Percentiles rank a stretch among this genome's conserved stretches.
Evolutionary conservation across 495 filamentous ascomycete species (phyloP).

Genomic region (Xylaria sp.): DNA sequence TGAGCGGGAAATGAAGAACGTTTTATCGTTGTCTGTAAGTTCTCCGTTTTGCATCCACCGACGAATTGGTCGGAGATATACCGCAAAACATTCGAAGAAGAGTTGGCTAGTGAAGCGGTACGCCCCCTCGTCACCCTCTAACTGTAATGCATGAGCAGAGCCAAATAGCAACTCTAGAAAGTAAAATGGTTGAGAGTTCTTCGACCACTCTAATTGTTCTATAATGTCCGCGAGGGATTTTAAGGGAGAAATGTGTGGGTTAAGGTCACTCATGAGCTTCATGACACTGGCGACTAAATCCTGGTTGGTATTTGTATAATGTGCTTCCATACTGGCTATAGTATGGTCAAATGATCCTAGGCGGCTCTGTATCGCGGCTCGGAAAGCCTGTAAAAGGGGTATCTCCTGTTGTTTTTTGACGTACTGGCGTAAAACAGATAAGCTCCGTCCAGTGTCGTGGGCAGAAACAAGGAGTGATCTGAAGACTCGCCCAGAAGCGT

Average conservation of each 20-base stretch:
- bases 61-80: slow-evolving; percentile 80
- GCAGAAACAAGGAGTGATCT: slow-evolving; percentile 48
- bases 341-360: slow-evolving; percentile 52
- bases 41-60: slow-evolving; percentile 87
- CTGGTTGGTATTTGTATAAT: slow-evolving; percentile 49
- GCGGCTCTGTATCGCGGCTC: slow-evolving; percentile 49
- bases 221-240: slow-evolving; percentile 60
- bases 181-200: slow-evolving; percentile 55
- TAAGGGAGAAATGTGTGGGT: slow-evolving; percentile 60
- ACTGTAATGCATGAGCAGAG: slow-evolving; percentile 69
- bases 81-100: slow-evolving; percentile 83
- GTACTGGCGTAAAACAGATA: slow-evolving; percentile 48
- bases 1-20: slow-evolving; percentile 75
- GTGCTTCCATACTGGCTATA: slow-evolving; percentile 53
- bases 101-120: slow-evolving; percentile 68
- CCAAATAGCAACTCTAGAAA: slow-evolving; percentile 80
- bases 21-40: slow-evolving; percentile 64
- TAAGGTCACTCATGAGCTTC: slow-evolving; percentile 65
- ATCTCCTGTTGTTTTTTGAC: slow-evolving; percentile 42
- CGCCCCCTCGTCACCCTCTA: slow-evolving; percentile 64
- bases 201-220: slow-evolving; percentile 45
- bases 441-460: slow-evolving; percentile 48
- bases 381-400: slow-evolving; percentile 59
- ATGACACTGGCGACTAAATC: slow-evolving; percentile 65
- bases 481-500: slow-evolving; percentile 51